Conservation (phyloP, 805 yeast species). For the Myxozyma vanderwaltii region DNA sequence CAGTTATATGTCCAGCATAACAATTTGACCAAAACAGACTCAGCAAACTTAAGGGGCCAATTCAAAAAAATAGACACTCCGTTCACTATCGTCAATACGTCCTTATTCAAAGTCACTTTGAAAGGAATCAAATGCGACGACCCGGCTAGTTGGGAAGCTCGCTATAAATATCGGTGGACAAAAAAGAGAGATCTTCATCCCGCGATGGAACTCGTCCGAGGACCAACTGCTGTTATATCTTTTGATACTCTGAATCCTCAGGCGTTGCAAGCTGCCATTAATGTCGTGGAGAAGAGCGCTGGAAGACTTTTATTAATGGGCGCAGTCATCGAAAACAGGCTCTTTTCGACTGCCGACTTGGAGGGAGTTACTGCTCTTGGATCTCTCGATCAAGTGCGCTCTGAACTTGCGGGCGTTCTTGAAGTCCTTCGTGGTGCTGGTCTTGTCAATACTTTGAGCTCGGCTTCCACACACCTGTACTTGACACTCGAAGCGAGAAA, state of each 20-base stretch:
- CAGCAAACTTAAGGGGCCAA: constrained; percentile 61
- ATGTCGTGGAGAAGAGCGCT: constrained; percentile 59
- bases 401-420: constrained; percentile 79
- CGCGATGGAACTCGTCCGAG: constrained; percentile 65
- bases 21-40: constrained; percentile 71
- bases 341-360: constrained; percentile 56
- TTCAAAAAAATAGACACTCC: constrained; percentile 67
- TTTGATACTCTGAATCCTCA: constrained; percentile 72
- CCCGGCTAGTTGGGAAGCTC: constrained; percentile 67
- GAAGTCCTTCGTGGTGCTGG: constrained; percentile 89
- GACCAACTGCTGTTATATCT: constrained; percentile 82
- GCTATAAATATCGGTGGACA: constrained; percentile 39
- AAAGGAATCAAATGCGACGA: constrained; percentile 68
- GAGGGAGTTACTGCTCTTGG: constrained; percentile 74
- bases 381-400: constrained; percentile 66
- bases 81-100: constrained; percentile 67
- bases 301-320: constrained; percentile 83
- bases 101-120: constrained; percentile 72
- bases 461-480: constrained; percentile 67
- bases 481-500: constrained; percentile 70
- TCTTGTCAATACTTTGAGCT: constrained; percentile 75
- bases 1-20: constrained; percentile 83
- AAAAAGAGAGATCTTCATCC: constrained; percentile 56
- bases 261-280: constrained; percentile 62
- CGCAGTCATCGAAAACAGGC: constrained; percentile 70